Evolutionary conservation across 495 filamentous ascomycete genomes (phyloP).

Genomic region (Xylaria sp.): DNA sequence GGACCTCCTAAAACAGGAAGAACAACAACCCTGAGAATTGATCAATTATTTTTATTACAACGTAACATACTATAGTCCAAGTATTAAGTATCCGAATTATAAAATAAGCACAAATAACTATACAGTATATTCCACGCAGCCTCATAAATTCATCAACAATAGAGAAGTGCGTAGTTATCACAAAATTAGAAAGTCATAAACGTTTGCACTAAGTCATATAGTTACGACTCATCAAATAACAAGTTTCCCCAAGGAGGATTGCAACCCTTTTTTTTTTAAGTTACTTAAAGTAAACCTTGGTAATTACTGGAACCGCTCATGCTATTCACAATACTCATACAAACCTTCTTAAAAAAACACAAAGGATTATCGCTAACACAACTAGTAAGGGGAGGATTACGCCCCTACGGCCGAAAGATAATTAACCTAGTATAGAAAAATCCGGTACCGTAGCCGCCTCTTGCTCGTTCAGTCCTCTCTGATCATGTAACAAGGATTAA

Average conservation of each 20-base stretch:
- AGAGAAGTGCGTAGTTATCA: background rate
- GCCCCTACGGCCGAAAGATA: background rate
- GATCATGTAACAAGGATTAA: background rate
- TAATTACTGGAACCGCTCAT: background rate
- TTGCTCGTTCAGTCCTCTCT: background rate
- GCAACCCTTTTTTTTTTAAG: background rate
- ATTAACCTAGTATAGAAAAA: no score
- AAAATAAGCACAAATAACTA: background rate
- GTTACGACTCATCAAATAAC: background rate
- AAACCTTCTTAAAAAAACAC: background rate
- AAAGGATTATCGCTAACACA: background rate
- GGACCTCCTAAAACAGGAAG: background rate
- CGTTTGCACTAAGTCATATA: background rate
- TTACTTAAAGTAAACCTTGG: background rate
- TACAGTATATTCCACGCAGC: background rate
- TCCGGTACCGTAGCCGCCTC: background rate
- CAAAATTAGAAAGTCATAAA: background rate
- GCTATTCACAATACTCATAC: background rate
- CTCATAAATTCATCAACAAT: background rate
- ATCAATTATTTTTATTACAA: background rate
- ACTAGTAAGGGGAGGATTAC: background rate
- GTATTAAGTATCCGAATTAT: no score
- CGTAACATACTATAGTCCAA: no score
- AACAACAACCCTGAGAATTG: background rate
- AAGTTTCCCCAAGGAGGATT: background rate